Conservation (phyloP, 2,329 filamentous ascomycete genomes). For the Lecanosticta acicola region DNA sequence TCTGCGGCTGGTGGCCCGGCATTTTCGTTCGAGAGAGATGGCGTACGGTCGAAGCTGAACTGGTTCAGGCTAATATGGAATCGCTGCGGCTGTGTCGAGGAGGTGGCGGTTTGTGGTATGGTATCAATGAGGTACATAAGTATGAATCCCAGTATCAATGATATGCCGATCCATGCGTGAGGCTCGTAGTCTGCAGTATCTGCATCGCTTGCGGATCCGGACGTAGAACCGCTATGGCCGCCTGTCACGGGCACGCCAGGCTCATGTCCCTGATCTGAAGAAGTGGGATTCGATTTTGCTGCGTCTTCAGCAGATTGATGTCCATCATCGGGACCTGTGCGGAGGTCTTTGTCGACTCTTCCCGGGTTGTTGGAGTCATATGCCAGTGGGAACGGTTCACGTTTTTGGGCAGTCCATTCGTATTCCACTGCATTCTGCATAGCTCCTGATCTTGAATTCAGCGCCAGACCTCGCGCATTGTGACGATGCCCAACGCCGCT, state of each 20-base stretch:
- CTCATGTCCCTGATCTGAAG: slow-evolving; percentile 16
- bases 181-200: slow-evolving; percentile 42
- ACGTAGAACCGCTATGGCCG: neutral
- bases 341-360: slow-evolving; percentile 11
- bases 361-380: neutral
- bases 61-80: slow-evolving; percentile 87
- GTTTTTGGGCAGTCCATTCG: neutral
- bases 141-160: slow-evolving; percentile 81
- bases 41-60: slow-evolving; percentile 48
- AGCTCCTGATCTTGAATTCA: neutral
- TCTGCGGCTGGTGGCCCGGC: slow-evolving; percentile 11
- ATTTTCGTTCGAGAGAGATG: slow-evolving; percentile 20
- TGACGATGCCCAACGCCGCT: slow-evolving; percentile 20
- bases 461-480: slow-evolving; percentile 6
- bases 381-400: neutral
- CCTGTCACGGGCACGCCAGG: slow-evolving; percentile 4
- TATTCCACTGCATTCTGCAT: neutral
- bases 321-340: slow-evolving; percentile 31
- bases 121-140: slow-evolving; percentile 96
- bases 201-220: neutral
- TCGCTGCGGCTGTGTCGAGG: slow-evolving; percentile 51
- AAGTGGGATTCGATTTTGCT: slow-evolving; percentile 8
- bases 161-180: slow-evolving; percentile 77
- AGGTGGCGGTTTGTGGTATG: slow-evolving; percentile 64
- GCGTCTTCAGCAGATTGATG: slow-evolving; percentile 14